Evolutionary conservation across 805 yeast species (phyloP), one percentile per base, ranked within the genome.

Genomic region (Kazachstania africana): DNA sequence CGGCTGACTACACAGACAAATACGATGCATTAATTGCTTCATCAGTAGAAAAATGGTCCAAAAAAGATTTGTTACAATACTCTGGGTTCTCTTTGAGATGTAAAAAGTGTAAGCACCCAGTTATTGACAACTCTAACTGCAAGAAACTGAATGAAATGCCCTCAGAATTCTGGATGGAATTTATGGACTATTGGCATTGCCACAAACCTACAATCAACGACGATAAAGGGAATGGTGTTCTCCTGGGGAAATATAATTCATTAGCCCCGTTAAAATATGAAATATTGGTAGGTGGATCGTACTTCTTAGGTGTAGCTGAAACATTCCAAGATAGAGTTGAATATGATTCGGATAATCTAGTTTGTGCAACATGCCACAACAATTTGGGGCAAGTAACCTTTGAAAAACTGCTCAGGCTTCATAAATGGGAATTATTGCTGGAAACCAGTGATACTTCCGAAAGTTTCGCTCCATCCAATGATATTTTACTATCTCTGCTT

Each of bases 121-220:
- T 42, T 22, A 34, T 44, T 22, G 28, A 35, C 10, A 27, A 22
- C 3, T 10, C 12, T 5, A 44, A 49, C 22, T 47, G 47, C 25
- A 16, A 24, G 5, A 44, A 33, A 17, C 15, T 54, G 8, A 46
- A 45, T 33, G 81, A 81, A 24, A 70, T 88, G 75, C 98, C 98
- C 0, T 79, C 94, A 1, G 96, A 85, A 47, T 62, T 72, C 29
- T 88, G 98, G 98, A 73, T 78, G 10, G 98, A 88, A 50, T 60
- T 91, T 68, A 79, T 88, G 94, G 97, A 88, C 36, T 80, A 79
- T 42, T 88, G 98, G 98, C 96, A 88, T 52, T 88, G 98, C 50
- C 96, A 88, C 48, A 79, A 78, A 45, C 93, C 93, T 0, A 52
- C 23, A 4, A 26, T 25, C 5, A 10, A 56, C 26, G 37, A 36